phyloP scores from a whole-genome alignment of 164 flowering plant species.

The Vitis vinifera region DNA sequence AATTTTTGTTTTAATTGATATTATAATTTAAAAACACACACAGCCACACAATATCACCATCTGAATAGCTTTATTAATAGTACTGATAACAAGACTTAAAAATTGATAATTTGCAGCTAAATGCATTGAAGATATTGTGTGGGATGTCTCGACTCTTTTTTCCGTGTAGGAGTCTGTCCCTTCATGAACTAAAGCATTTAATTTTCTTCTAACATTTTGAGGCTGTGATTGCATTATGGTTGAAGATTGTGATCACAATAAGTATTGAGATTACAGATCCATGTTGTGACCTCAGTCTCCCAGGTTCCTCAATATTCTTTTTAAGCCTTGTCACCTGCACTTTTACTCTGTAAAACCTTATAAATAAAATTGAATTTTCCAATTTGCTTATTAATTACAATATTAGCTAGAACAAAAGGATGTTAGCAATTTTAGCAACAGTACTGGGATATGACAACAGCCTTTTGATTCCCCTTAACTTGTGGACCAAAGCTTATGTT shows the following conservation, averaged over 20 bases:
- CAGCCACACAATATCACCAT: background rate
- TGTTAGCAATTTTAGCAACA: background rate
- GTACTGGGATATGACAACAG: background rate
- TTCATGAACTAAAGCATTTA: too few species aligned
- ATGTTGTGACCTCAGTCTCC: background rate
- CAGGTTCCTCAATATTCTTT: background rate
- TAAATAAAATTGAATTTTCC: background rate
- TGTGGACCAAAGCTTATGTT: background rate
- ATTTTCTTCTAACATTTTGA: too few species aligned
- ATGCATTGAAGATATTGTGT: background rate
- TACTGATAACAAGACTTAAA: background rate
- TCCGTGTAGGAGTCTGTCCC: too few species aligned
- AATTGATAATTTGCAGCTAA: background rate
- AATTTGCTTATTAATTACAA: background rate
- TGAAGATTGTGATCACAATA: too few species aligned
- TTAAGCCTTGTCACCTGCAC: background rate
- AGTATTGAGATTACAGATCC: background rate
- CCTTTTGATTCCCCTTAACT: background rate
- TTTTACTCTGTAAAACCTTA: background rate
- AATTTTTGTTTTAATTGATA: too few species aligned
- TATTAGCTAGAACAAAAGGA: background rate
- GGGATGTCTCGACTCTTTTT: background rate
- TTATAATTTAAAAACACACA: too few species aligned
- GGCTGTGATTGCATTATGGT: too few species aligned
- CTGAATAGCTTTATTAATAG: background rate